phyloP scores from a whole-genome alignment of 805 yeast genomes.

The Ogataea pignaliae region DNA sequence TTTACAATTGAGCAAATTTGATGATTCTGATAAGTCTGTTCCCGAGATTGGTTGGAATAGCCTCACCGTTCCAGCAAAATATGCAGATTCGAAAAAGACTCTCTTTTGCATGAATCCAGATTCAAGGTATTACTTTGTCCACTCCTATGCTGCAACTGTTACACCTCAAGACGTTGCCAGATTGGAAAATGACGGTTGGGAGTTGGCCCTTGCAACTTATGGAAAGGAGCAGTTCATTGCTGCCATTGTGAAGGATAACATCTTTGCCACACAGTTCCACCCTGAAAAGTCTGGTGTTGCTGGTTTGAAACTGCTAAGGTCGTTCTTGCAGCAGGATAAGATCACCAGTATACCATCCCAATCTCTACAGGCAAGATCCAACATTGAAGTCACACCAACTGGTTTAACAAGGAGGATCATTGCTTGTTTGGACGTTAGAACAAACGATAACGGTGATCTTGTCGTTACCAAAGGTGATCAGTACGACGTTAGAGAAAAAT shows the following conservation, averaged over 20 bases:
- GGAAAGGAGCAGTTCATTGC: constrained; percentile 81
- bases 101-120: constrained; percentile 63
- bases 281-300: constrained; percentile 98
- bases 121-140: constrained; percentile 88
- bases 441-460: constrained; percentile 90
- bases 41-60: constrained; percentile 97
- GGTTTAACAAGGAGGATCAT: constrained; percentile 89
- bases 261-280: constrained; percentile 96
- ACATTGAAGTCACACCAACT: constrained; percentile 25
- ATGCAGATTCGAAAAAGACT: constrained; percentile 17
- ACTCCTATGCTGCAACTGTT: constrained; percentile 83
- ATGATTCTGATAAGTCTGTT: constrained; percentile 65
- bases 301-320: constrained; percentile 71
- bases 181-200: constrained; percentile 48
- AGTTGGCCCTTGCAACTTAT: constrained; percentile 65
- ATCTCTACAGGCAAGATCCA: neutral
- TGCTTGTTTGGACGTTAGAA: constrained; percentile 95
- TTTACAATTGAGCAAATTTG: constrained; percentile 56
- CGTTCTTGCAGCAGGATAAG: constrained; percentile 56
- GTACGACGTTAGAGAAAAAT: constrained; percentile 88
- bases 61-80: constrained; percentile 12
- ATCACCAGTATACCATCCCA: constrained; percentile 17
- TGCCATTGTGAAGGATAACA: constrained; percentile 68
- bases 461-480: constrained; percentile 99
- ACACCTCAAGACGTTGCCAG: constrained; percentile 31